Evolutionary conservation across 805 yeast genomes (phyloP), one percentile per base, ranked within the genome.

Genomic region (Kodamaea kaohsiungensis): DNA sequence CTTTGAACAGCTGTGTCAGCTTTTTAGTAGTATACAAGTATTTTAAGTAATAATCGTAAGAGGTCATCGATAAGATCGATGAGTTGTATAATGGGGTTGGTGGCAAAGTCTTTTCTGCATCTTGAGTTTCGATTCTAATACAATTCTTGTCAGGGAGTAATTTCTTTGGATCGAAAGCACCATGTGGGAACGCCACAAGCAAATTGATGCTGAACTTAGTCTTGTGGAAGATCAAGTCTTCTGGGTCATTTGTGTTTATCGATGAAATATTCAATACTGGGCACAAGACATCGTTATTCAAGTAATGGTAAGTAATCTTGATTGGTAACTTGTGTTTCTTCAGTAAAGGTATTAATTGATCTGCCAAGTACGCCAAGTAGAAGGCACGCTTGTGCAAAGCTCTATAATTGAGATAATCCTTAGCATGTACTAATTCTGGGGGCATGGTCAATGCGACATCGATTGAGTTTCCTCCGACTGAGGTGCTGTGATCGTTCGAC

Each of bases 61-160:
- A 71, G 19, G 90, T 72, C 61, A 89, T 86, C 1, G 95, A 76
- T 48, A 91, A 71, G 3, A 95, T 70, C 0, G 96, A 82, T 13
- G 95, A 82, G 72, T 95, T 95, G 78, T 95, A 95, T 40, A 86
- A 69, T 1, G 97, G 96, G 0, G 98, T 93, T 13, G 96, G 88
- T 7, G 88, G 86, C 42, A 84, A 70, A 5, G 48, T 3, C 45
- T 40, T 40, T 19, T 66, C 65, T 7, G 66, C 50, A 22, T 74
- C 77, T 10, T 25, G 46, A 7, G 75, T 66, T 60, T 85, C 89
- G 1, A 89, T 83, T 60, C 98, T 79, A 48, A 92, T 85, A 69
- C 95, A 87, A 70, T 91, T 93, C 63, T 85, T 84, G 63, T 87
- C 88, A 2, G 96, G 95, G 37, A 84, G 74, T 35, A 95, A 76